These are phyloP conservation scores for Cardamine chenopodiifolia DNA, from an alignment of 345 rosid genomes.

Conservation along the genomic window DNA sequence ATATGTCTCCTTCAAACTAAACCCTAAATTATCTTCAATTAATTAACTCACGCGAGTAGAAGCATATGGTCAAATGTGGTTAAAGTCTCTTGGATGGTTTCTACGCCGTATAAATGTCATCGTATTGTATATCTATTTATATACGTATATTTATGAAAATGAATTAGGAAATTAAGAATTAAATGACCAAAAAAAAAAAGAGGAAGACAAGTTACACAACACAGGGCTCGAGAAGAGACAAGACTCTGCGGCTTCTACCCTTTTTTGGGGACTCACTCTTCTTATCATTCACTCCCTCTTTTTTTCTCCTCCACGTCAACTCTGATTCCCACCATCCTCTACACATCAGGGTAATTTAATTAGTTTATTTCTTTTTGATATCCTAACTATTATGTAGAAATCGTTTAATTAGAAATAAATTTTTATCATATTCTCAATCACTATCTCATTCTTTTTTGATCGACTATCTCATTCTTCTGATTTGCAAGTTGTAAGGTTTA, in stretches of 20 bases:
- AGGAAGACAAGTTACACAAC: constrained; percentile 33
- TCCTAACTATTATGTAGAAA: background rate
- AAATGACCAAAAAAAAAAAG: background rate
- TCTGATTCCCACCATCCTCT: constrained; percentile 36
- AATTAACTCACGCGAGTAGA: constrained; percentile 1
- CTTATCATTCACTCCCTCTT: constrained; percentile 45
- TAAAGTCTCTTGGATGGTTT: constrained; percentile 11
- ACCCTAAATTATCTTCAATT: constrained; percentile 14
- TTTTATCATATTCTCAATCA: background rate
- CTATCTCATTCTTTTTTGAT: background rate
- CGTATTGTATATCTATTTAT: background rate
- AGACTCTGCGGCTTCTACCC: constrained; percentile 39
- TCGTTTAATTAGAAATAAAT: background rate
- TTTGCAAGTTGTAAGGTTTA: background rate
- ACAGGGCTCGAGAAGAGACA: constrained; percentile 52
- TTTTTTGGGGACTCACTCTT: constrained; percentile 49
- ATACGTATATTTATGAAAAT: background rate
- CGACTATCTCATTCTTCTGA: background rate
- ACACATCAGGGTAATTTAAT: background rate
- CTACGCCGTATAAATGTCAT: background rate
- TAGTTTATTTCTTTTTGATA: background rate
- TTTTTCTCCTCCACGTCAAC: constrained; percentile 41
- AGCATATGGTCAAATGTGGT: constrained; percentile 1
- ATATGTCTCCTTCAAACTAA: background rate
- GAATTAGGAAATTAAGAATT: background rate